Percentiles rank a stretch among this genome's conserved stretches.
These are phyloP conservation scores for Ormosia emarginata DNA, from an alignment of 306 rosid genomes.

Conservation along the genomic window DNA sequence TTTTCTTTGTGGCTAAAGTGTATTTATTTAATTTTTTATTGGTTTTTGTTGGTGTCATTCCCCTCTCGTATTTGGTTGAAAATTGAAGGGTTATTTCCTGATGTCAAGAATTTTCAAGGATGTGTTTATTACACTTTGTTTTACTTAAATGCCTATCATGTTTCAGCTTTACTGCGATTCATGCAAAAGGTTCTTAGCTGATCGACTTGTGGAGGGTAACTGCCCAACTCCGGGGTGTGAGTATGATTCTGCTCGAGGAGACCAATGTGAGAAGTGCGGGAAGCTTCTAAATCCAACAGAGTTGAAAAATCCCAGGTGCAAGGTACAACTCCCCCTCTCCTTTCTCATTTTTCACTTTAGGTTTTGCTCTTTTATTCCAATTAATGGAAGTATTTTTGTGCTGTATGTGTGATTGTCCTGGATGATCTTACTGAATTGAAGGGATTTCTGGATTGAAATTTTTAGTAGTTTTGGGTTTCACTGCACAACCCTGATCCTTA, in stretches of 20 bases:
- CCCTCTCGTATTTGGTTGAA: background rate
- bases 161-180: slow-evolving; percentile 86
- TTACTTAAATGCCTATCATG: slow-evolving; percentile 18
- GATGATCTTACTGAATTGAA: background rate
- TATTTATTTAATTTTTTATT: slow-evolving; percentile 4
- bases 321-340: slow-evolving; percentile 41
- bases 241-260: slow-evolving; percentile 93
- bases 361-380: background rate
- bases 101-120: slow-evolving; percentile 2
- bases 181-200: slow-evolving; percentile 84
- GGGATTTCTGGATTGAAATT: background rate
- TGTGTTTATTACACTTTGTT: background rate
- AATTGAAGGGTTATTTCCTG: background rate
- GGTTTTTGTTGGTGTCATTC: background rate
- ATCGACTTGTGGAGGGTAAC: slow-evolving; percentile 87
- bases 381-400: background rate
- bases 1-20: background rate
- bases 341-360: background rate
- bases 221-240: slow-evolving; percentile 80
- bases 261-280: slow-evolving; percentile 96
- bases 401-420: background rate
- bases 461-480: background rate
- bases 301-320: slow-evolving; percentile 80
- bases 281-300: slow-evolving; percentile 89
- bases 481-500: background rate